Evolutionary conservation across 2,329 filamentous ascomycete species (phyloP).

Genomic region (Pestalotiopsis sp.): DNA sequence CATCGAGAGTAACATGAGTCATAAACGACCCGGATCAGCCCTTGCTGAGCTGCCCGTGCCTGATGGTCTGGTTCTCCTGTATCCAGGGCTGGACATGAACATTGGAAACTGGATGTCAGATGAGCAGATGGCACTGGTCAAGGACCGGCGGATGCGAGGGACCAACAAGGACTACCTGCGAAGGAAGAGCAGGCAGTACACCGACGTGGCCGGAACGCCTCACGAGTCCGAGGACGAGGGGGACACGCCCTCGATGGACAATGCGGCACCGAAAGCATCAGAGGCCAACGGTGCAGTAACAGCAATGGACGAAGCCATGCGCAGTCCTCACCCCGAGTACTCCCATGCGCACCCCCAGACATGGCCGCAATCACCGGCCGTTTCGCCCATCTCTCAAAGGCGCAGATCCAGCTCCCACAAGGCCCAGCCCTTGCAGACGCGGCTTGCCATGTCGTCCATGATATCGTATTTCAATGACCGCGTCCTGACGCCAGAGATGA

Average conservation of each 20-base stretch:
- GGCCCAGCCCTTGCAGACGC: constrained; percentile 69
- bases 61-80: constrained; percentile 81
- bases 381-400: constrained; percentile 21
- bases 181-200: constrained; percentile 88
- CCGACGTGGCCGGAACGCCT: constrained; percentile 80
- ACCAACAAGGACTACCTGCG: constrained; percentile 79
- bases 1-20: constrained; percentile 70
- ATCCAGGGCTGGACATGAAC: constrained; percentile 93
- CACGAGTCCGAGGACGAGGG: constrained; percentile 78
- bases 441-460: constrained; percentile 94
- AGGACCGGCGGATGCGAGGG: constrained; percentile 76
- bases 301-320: constrained; percentile 20
- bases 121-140: constrained; percentile 93
- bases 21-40: constrained; percentile 57
- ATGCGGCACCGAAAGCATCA: constrained; percentile 14
- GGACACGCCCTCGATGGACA: constrained; percentile 43
- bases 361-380: constrained; percentile 31
- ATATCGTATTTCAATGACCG: constrained; percentile 98
- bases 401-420: constrained; percentile 47
- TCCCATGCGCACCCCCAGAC: constrained; percentile 50
- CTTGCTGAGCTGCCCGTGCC: constrained; percentile 70
- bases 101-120: constrained; percentile 99
- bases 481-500: constrained; percentile 95
- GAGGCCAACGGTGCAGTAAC: constrained; percentile 17
- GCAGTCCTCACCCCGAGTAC: constrained; percentile 51